A percentile compares a stretch with the other conserved stretches of the same genome.
These are phyloP conservation scores for Rhynchosporium secalis DNA, from an alignment of 2,329 filamentous ascomycete genomes.

Conservation along the genomic window DNA sequence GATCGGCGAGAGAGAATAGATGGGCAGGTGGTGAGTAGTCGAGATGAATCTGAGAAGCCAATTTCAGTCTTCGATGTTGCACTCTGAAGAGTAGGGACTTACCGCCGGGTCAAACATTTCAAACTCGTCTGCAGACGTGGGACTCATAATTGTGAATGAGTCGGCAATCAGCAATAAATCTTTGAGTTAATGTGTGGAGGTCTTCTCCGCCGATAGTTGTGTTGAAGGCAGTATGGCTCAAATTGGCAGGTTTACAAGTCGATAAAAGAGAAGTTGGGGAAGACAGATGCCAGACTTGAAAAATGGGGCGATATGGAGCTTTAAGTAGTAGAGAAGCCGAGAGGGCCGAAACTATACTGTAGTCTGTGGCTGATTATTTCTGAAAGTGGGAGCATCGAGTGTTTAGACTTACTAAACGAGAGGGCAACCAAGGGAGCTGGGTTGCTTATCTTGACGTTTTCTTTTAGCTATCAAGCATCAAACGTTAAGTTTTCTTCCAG, in stretches of 20 bases:
- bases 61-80: not conserved
- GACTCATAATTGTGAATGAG: not conserved
- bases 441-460: not conserved
- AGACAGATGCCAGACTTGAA: not conserved
- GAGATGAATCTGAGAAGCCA: constrained; percentile 2
- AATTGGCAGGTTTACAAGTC: not conserved
- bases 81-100: not conserved
- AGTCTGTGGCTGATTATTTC: not conserved
- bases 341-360: not conserved
- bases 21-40: not conserved
- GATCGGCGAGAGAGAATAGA: constrained; percentile 7
- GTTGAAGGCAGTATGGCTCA: no score
- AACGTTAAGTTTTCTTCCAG: no score
- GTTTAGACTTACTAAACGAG: not conserved
- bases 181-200: not conserved
- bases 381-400: not conserved
- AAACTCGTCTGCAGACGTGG: not conserved
- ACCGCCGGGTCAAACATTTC: not conserved
- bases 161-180: not conserved
- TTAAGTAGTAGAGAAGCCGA: not conserved
- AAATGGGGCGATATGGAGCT: not conserved
- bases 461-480: no score
- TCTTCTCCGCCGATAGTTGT: not conserved
- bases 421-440: not conserved
- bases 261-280: not conserved